phyloP scores from a whole-genome alignment of 345 rosid genomes.

The Syzygium grande region DNA sequence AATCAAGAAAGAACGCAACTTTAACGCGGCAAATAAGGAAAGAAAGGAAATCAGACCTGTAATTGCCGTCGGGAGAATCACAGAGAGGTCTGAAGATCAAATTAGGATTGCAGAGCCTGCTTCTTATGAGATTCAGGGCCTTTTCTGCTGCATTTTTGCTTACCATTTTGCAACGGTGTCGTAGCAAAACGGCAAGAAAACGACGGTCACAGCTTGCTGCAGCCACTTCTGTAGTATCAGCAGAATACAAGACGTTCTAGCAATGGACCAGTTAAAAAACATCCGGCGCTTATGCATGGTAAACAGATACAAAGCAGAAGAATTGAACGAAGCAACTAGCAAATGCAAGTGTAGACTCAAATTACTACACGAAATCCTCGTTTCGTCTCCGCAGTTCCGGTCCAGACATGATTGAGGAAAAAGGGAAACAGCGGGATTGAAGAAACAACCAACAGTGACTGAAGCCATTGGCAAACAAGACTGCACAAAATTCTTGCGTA shows the following conservation, averaged over 20 bases:
- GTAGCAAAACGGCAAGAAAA: constrained; percentile 7
- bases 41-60: constrained; percentile 42
- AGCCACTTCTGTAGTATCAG: background rate
- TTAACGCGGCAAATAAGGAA: background rate
- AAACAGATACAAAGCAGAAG: background rate
- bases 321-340: background rate
- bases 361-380: background rate
- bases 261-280: background rate
- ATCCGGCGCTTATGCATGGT: background rate
- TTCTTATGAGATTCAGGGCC: constrained; percentile 44
- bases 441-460: background rate
- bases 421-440: background rate
- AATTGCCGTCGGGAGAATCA: constrained; percentile 61
- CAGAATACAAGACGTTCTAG: background rate
- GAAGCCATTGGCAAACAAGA: background rate
- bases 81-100: constrained; percentile 56
- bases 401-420: background rate
- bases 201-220: background rate
- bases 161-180: constrained; percentile 13
- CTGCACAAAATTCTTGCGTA: too few species aligned
- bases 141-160: constrained; percentile 27
- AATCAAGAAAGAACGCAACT: background rate
- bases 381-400: background rate
- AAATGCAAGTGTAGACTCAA: background rate
- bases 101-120: constrained; percentile 58